phyloP scores from a whole-genome alignment of 371 early-diverging fungal species.

The Synchytrium microbalum region DNA sequence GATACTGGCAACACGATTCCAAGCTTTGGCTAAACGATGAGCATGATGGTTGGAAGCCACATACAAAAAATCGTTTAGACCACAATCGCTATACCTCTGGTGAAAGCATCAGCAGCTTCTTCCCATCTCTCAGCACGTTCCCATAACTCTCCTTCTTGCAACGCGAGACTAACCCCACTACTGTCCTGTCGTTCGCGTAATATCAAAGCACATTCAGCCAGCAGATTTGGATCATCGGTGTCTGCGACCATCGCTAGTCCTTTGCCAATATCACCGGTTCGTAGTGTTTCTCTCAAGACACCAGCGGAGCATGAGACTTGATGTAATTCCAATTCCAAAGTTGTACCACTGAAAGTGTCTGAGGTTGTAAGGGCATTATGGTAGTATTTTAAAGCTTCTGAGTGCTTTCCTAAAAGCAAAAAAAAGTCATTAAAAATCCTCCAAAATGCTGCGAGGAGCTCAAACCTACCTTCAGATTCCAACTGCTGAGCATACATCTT shows the following conservation, averaged over 20 bases:
- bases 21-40: constrained; percentile 29
- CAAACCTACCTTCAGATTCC: constrained; percentile 28
- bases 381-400: constrained; percentile 40
- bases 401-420: constrained; percentile 16
- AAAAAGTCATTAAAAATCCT: not conserved
- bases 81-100: constrained; percentile 26
- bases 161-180: constrained; percentile 18
- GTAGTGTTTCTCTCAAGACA: constrained; percentile 33
- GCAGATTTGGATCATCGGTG: constrained; percentile 26
- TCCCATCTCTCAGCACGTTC: constrained; percentile 36
- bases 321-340: constrained; percentile 23
- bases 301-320: constrained; percentile 33
- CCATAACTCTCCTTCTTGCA: constrained; percentile 22
- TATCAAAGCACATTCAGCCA: constrained; percentile 35
- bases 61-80: not conserved
- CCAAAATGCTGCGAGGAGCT: not conserved
- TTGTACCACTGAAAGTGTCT: not conserved
- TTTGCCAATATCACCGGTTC: constrained; percentile 37
- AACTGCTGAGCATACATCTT: constrained; percentile 38
- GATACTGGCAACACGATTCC: constrained; percentile 28
- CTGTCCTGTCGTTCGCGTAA: constrained; percentile 36
- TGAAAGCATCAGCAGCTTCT: constrained; percentile 37
- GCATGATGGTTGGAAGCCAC: not conserved
- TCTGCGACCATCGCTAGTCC: constrained; percentile 38
- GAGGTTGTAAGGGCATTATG: constrained; percentile 31